Conservation (phyloP, 805 yeast genomes). For the Maudiozyma serrabonitensis region DNA sequence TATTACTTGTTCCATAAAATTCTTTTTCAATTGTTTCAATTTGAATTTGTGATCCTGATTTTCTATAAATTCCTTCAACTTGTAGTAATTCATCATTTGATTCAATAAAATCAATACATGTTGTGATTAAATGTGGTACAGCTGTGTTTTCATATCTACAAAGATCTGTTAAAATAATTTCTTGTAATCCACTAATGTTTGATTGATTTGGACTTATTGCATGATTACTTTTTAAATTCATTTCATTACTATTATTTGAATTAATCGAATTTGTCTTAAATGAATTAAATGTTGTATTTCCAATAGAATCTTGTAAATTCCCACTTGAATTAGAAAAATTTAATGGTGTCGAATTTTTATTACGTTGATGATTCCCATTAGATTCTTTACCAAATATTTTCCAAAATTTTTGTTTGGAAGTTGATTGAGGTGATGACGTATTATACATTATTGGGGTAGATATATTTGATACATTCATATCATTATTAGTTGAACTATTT, state of each 20-base stretch:
- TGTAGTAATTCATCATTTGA: slow-evolving; percentile 47
- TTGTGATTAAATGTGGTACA: slow-evolving; percentile 63
- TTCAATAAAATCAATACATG: slow-evolving; percentile 73
- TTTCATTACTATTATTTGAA: not conserved
- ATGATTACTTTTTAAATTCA: not conserved
- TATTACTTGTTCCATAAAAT: slow-evolving; percentile 12
- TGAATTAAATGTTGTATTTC: slow-evolving; percentile 21
- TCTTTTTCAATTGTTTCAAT: slow-evolving; percentile 24
- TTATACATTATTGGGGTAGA: not conserved
- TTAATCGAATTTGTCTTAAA: not conserved
- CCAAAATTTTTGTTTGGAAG: slow-evolving; percentile 27
- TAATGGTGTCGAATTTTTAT: not conserved
- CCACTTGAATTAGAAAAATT: not conserved
- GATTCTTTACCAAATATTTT: slow-evolving; percentile 18
- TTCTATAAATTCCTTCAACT: slow-evolving; percentile 80
- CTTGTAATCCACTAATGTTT: slow-evolving; percentile 32
- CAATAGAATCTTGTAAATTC: slow-evolving; percentile 16
- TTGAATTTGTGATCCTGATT: slow-evolving; percentile 68
- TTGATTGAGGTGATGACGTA: slow-evolving; percentile 4
- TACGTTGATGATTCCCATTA: not conserved
- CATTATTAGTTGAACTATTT: not conserved
- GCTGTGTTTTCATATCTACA: slow-evolving; percentile 48
- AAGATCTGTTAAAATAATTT: slow-evolving; percentile 30
- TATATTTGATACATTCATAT: not conserved
- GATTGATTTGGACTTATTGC: not conserved